These are phyloP conservation scores for Cryptococcus sp. DNA, from an alignment of 1,284 basidiomycete genomes.

Conservation along the genomic window DNA sequence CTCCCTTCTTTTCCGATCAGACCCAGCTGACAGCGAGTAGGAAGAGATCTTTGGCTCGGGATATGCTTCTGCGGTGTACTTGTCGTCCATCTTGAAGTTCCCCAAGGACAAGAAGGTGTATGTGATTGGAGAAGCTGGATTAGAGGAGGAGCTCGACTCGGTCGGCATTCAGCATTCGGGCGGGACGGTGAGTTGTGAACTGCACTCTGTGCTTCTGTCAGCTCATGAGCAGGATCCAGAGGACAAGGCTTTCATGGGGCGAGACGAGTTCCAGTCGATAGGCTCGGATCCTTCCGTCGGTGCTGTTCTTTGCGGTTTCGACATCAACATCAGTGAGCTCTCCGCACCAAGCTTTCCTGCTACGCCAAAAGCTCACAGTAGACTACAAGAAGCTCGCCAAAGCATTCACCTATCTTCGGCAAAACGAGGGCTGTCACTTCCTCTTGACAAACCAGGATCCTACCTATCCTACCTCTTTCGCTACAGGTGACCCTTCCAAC, in stretches of 20 bases:
- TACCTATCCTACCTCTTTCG: conserved; percentile 64
- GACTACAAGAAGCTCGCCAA: conserved; percentile 93
- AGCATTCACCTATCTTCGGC: conserved; percentile 82
- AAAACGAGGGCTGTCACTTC: conserved; percentile 74
- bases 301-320: conserved; percentile 87
- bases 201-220: not conserved
- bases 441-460: conserved; percentile 90
- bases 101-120: conserved; percentile 91
- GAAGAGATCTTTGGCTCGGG: conserved; percentile 95
- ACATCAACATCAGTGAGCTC: conserved; percentile 44
- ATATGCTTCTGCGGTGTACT: conserved; percentile 86
- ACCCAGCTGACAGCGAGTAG: conserved; percentile 46
- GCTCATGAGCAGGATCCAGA: conserved; percentile 60
- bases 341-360: conserved; percentile 14
- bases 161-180: conserved; percentile 77
- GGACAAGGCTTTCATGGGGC: conserved; percentile 69
- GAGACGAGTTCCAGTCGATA: conserved; percentile 64
- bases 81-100: conserved; percentile 81
- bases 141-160: conserved; percentile 84
- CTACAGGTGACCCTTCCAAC: conserved; percentile 66
- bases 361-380: conserved; percentile 12
- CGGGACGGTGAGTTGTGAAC: conserved; percentile 60
- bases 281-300: conserved; percentile 71
- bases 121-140: conserved; percentile 84
- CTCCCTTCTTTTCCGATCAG: not conserved